phyloP scores from a whole-genome alignment of 2,329 filamentous ascomycete species.

The Chaetomiaceae sp. region DNA sequence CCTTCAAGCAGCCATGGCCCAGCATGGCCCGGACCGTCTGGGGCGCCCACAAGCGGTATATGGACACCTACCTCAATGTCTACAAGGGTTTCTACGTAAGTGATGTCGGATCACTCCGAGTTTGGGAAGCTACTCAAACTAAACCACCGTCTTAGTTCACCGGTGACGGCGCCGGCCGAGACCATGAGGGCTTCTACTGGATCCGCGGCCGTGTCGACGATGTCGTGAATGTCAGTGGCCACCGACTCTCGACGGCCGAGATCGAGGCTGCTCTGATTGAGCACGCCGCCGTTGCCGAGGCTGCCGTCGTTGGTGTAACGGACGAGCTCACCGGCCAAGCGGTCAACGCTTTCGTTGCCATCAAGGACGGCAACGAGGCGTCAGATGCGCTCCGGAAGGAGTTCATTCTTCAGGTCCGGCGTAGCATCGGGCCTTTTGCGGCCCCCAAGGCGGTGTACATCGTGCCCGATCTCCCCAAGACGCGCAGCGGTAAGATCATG shows the following conservation, averaged over 20 bases:
- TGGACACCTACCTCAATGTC: slow-evolving; percentile 97
- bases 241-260: slow-evolving; percentile 93
- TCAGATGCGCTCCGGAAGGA: slow-evolving; percentile 86
- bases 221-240: slow-evolving; percentile 95
- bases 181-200: slow-evolving; percentile 99
- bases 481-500: slow-evolving; percentile 98
- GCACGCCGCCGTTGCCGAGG: slow-evolving; percentile 84
- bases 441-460: slow-evolving; percentile 91
- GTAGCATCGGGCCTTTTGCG: slow-evolving; percentile 95
- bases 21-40: slow-evolving; percentile 98
- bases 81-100: slow-evolving; percentile 97
- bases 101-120: slow-evolving; percentile 24
- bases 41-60: slow-evolving; percentile 95
- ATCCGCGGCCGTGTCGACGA: slow-evolving; percentile 98
- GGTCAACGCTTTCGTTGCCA: slow-evolving; percentile 90
- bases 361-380: slow-evolving; percentile 78
- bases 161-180: slow-evolving; percentile 88
- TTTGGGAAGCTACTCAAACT: not conserved
- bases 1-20: slow-evolving; percentile 97
- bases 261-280: slow-evolving; percentile 96
- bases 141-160: slow-evolving; percentile 58
- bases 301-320: slow-evolving; percentile 86
- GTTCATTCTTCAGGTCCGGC: slow-evolving; percentile 87
- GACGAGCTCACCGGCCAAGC: slow-evolving; percentile 97
- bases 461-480: slow-evolving; percentile 94